Base-by-base conservation (phyloP, 176 grass and related monocot genomes). In the Saccharum officinarum region DNA sequence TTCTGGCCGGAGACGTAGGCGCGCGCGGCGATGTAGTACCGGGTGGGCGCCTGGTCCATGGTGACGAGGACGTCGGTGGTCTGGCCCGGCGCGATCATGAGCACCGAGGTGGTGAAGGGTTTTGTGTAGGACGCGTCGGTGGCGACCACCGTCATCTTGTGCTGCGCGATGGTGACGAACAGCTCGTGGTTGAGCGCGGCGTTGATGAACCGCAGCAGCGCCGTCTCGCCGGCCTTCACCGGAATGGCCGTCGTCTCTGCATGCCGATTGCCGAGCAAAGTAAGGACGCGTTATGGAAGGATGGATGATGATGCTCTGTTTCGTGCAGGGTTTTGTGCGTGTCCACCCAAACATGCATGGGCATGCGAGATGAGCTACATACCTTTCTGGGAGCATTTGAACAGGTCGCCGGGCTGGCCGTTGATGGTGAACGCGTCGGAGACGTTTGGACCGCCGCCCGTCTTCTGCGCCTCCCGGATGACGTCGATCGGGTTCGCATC, bases 351-450 rank as follows among this genome's bases (percentile, higher is more conserved):
- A 26, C 1, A 41, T 22, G 28, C 39, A 12, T 8, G 39, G 25
- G 68, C 68, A 72, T 23, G 69, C 14, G 10, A 57, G 64, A 38
- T 38, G 8, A 47, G 15, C 6, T 79, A 90, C 18, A 17, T 62
- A 62, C 92, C 87, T 86, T 95, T 54, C 4, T 70, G n/a, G 47
- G 94, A 97, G 80, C 94, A 97, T 23, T 88, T 79, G 85, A 31
- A 92, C 67, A 90, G 86, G 80, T 97, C 94, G 4, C 94, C 94
- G 36, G 94, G 94, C 83, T 97, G 92, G 54, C 90, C 92, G 62
- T 97, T 94, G 90, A 97, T 82, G 75, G 94, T 97, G 87, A 90
- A 90, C 17, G 94, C 94, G 61, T 97, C 94, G 28, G 94, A 97
- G 83, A 89, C 34, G 82, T 94, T 92, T 5, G 94, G 94, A 3